A percentile compares a stretch with the other conserved stretches of the same genome.
Evolutionary conservation across 768 basidiomycete genomes (phyloP).

Genomic region (Tricholoma sp.): DNA sequence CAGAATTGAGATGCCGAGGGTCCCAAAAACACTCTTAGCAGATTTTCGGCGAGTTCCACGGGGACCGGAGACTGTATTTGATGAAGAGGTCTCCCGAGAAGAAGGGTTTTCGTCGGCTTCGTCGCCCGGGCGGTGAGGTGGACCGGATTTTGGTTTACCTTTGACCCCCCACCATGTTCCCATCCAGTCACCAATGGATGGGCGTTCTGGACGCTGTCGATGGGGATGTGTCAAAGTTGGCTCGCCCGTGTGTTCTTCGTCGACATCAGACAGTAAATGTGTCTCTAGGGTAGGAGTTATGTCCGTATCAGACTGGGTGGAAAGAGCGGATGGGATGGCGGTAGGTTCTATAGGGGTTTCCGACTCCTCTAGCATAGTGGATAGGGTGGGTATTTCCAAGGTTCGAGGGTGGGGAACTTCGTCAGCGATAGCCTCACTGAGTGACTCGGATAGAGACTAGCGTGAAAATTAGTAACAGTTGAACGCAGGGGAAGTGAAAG

Average conservation of each 20-base stretch:
- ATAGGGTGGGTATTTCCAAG: constrained; percentile 26
- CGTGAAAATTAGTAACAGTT: background rate
- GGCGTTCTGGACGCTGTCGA: constrained; percentile 39
- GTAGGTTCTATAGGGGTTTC: constrained; percentile 10
- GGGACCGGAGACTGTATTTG: constrained; percentile 6
- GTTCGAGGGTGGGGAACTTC: constrained; percentile 35
- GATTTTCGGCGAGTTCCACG: constrained; percentile 34
- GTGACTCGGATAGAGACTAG: constrained; percentile 49
- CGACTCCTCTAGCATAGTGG: constrained; percentile 31
- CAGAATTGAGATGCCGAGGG: constrained; percentile 63
- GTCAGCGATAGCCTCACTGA: constrained; percentile 52
- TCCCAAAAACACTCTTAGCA: constrained; percentile 65
- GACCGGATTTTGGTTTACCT: constrained; percentile 30
- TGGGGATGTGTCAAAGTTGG: constrained; percentile 9
- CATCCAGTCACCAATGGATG: constrained; percentile 70
- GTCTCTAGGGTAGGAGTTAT: constrained; percentile 5
- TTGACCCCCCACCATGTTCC: constrained; percentile 64
- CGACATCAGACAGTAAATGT: background rate
- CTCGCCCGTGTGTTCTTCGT: constrained; percentile 3
- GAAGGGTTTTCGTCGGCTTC: constrained; percentile 16
- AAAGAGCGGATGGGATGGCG: constrained; percentile 1
- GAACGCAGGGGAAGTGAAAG: background rate
- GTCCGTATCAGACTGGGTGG: constrained; percentile 5
- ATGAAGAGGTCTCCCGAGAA: constrained; percentile 8
- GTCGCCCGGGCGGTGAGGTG: constrained; percentile 10